Percentiles rank a stretch among this genome's conserved stretches.
Evolutionary conservation across 140 eudicot genomes (phyloP).

Genomic region (Flaveria floridana): DNA sequence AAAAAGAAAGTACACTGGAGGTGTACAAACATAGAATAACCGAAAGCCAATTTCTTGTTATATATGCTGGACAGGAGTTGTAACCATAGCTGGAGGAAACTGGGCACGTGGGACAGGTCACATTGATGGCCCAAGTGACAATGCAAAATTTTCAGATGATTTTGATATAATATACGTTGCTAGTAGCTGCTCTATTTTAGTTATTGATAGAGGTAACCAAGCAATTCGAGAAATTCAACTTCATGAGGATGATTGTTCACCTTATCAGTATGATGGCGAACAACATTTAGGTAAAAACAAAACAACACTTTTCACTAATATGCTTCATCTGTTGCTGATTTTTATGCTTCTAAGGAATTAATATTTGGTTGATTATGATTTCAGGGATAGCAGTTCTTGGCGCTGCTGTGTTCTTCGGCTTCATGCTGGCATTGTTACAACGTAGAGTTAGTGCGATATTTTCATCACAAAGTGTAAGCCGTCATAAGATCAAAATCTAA

Average conservation of each 20-base stretch:
- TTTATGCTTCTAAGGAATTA: background rate
- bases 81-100: slow-evolving; percentile 89
- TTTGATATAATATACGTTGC: slow-evolving; percentile 70
- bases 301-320: background rate
- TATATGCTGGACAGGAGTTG: slow-evolving; percentile 57
- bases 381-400: slow-evolving; percentile 52
- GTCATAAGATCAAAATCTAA: background rate
- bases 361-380: slow-evolving; percentile 17
- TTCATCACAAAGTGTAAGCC: slow-evolving; percentile 42
- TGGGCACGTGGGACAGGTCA: slow-evolving; percentile 70
- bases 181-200: slow-evolving; percentile 83
- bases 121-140: slow-evolving; percentile 89
- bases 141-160: slow-evolving; percentile 85
- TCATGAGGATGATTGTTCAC: slow-evolving; percentile 72
- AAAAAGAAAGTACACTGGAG: background rate
- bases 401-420: slow-evolving; percentile 45
- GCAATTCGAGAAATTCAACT: slow-evolving; percentile 96
- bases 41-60: background rate
- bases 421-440: slow-evolving; percentile 46
- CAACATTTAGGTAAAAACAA: slow-evolving; percentile 58
- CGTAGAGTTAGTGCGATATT: slow-evolving; percentile 42
- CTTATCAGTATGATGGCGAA: slow-evolving; percentile 54
- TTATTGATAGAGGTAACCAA: slow-evolving; percentile 87
- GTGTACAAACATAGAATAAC: background rate
- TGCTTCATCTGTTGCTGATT: background rate